Evolutionary conservation across 2,329 filamentous ascomycete genomes (phyloP), one percentile per base, ranked within the genome.

Genomic region (Stachybotrys chartarum): DNA sequence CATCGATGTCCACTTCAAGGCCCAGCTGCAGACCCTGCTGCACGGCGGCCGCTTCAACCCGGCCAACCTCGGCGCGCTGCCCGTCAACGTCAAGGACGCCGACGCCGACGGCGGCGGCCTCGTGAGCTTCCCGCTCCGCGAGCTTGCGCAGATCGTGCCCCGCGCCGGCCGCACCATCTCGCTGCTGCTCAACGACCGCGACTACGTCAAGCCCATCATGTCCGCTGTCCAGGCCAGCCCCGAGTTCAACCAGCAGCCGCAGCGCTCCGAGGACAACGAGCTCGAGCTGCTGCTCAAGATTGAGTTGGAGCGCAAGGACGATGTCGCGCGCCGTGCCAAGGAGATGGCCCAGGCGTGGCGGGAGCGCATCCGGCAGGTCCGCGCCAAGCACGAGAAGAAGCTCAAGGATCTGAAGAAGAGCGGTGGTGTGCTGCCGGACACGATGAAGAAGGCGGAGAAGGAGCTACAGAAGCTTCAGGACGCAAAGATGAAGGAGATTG

Each of bases 221-320:
- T 76, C 73, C 63, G 80, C 80, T 35, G 72, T 83, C 52, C 79
- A 82, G 69, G 63, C 68, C 32, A 77, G 73, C 63, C 63, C 67
- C n/a, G 74, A 79, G 61, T 83, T 80, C 69, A 83, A 83, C 73
- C 80, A 83, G 75, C 80, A 83, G 74, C 80, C 81, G 50, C 82
- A 84, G 75, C 72, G 72, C 18, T 75, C 75, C 65, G 72, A 78
- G 50, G 81, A 84, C 66, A 83, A 83, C 68, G 79, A 81, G 68
- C 76, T 84, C 24, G 81, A 84, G 72, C 75, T 84, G 56, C 63
- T 79, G 31, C 72, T 84, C 58, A 75, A 75, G 63, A 69, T 83
- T 54, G 80, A 83, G 73, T 69, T 74, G 32, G 79, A 81, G 70
- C 69, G 69, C 59, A 73, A 70, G 54, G 80, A 81, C 31, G 79